Percentiles rank a stretch among this genome's conserved stretches.
These are phyloP conservation scores for Phytopythium montanum DNA, from an alignment of 352 stramenopile genomes.

Conservation along the genomic window DNA sequence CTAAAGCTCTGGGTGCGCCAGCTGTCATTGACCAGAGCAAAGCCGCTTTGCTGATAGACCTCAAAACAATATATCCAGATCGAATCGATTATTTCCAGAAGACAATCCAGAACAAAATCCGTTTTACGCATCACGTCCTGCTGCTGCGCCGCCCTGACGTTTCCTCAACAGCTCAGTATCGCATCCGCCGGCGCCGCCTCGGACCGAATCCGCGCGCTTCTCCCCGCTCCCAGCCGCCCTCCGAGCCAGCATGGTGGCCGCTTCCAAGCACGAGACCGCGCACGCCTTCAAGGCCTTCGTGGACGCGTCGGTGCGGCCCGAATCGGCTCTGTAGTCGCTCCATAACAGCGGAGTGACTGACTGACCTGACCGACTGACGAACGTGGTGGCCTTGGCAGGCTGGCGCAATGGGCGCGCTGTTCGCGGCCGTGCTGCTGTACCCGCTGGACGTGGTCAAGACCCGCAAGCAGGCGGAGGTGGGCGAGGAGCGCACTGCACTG, in stretches of 20 bases:
- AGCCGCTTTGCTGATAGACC: too few relatives aligned
- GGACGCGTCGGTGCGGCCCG: conserved; percentile 56
- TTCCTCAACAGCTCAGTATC: not conserved
- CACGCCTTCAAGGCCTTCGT: conserved; percentile 75
- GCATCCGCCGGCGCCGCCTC: not conserved
- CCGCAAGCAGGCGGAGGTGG: conserved; percentile 52
- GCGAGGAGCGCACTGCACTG: conserved; percentile 26
- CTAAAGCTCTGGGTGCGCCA: not conserved
- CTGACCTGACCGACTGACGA: too few relatives aligned
- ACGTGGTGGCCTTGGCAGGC: conserved; percentile 25
- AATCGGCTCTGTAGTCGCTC: not conserved
- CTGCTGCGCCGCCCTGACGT: not conserved
- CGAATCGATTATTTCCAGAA: too few relatives aligned
- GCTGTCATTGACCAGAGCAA: not conserved
- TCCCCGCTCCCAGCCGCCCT: not conserved
- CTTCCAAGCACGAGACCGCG: conserved; percentile 14
- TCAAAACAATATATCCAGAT: too few relatives aligned
- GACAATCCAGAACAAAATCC: not conserved
- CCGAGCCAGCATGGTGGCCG: conserved; percentile 3
- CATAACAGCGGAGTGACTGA: not conserved
- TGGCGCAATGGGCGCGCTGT: conserved; percentile 72
- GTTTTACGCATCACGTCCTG: conserved; percentile 9
- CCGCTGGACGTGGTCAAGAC: conserved; percentile 80
- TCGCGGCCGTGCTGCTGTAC: conserved; percentile 68
- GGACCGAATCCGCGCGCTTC: not conserved